Conservation (phyloP, 768 basidiomycete genomes). For the Myochromella boudieri region DNA sequence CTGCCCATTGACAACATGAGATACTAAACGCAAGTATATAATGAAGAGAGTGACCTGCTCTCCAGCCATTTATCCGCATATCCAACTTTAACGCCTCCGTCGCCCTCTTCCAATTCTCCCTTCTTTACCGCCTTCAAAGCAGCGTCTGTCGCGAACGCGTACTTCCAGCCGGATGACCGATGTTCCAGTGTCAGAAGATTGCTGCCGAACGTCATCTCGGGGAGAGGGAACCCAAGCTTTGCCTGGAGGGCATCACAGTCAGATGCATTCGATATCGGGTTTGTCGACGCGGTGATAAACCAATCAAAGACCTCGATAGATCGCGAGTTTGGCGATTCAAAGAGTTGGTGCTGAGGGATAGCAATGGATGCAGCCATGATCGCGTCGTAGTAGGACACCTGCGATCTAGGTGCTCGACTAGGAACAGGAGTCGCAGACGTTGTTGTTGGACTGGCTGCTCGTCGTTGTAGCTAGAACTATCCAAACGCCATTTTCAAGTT, state of each 20-base stretch:
- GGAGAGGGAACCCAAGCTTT: constrained; percentile 72
- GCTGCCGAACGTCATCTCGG: constrained; percentile 96
- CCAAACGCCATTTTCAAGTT: too few species aligned
- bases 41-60: constrained; percentile 61
- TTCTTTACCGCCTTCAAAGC: constrained; percentile 75
- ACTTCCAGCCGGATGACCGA: constrained; percentile 57
- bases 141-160: constrained; percentile 63
- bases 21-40: neutral
- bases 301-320: constrained; percentile 68
- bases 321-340: constrained; percentile 69
- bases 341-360: constrained; percentile 62
- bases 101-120: constrained; percentile 73
- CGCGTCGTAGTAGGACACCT: constrained; percentile 15
- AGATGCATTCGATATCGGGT: constrained; percentile 76
- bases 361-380: constrained; percentile 43
- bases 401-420: neutral
- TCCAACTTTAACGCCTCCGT: constrained; percentile 91
- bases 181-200: constrained; percentile 76
- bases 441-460: too few species aligned
- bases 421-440: too few species aligned
- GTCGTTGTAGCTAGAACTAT: too few species aligned
- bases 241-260: constrained; percentile 73
- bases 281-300: constrained; percentile 68
- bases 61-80: constrained; percentile 94
- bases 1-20: constrained; percentile 32